Percentiles rank a stretch among this genome's conserved stretches.
These are phyloP conservation scores for Filosporella fistucella DNA, from an alignment of 495 filamentous ascomycete species.

Conservation along the genomic window DNA sequence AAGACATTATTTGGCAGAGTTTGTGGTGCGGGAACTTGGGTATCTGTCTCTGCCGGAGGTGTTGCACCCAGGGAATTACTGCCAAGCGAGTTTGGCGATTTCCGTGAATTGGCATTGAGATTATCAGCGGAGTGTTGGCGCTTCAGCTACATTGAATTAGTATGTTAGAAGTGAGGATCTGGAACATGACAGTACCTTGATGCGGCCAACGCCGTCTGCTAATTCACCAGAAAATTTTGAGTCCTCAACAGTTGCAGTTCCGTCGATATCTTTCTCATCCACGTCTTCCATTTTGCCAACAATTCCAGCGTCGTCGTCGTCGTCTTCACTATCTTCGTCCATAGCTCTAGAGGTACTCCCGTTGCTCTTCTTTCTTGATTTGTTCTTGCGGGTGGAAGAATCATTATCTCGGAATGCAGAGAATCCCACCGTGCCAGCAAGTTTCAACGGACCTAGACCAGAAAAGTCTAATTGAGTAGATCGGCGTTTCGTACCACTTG, in stretches of 20 bases:
- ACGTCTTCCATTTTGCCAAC: conserved; percentile 63
- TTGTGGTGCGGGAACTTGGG: conserved; percentile 24
- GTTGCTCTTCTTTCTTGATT: conserved; percentile 53
- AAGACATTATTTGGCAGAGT: conserved; percentile 19
- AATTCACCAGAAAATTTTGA: conserved; percentile 78
- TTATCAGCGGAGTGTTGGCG: conserved; percentile 87
- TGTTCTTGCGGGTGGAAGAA: conserved; percentile 42
- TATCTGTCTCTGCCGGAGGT: conserved; percentile 23
- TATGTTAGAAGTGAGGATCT: conserved; percentile 20
- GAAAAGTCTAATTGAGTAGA: conserved; percentile 78
- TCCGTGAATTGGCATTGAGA: conserved; percentile 38
- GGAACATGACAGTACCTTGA: conserved; percentile 62
- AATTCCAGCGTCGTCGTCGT: conserved; percentile 53
- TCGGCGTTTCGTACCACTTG: conserved; percentile 59
- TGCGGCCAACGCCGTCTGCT: conserved; percentile 84
- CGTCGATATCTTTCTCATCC: conserved; percentile 65
- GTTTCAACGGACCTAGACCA: conserved; percentile 77
- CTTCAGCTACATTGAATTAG: conserved; percentile 63
- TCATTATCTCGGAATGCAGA: conserved; percentile 76
- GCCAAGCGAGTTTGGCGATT: conserved; percentile 41
- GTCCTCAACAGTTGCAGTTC: conserved; percentile 64
- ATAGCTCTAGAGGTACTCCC: conserved; percentile 33
- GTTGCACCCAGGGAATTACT: conserved; percentile 31
- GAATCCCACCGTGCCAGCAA: conserved; percentile 83
- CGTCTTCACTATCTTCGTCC: conserved; percentile 67